A percentile compares a stretch with the other conserved stretches of the same genome.
Conservation (phyloP, 2,329 filamentous ascomycete species). For the Phaeosphaeria sp. region DNA sequence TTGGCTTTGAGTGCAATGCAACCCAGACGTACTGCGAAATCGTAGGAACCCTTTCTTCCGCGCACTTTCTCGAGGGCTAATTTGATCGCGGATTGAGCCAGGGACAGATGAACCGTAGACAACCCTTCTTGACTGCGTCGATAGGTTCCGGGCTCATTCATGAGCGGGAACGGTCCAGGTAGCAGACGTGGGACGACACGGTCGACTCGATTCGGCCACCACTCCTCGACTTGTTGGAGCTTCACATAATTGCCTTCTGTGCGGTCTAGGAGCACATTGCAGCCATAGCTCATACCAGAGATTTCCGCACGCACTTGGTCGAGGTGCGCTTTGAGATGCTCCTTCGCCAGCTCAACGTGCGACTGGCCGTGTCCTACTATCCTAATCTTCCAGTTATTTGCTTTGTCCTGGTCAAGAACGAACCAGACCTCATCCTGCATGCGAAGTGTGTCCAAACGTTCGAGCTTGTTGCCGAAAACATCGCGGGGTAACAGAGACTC, state of each 20-base stretch:
- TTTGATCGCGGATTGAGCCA: slow-evolving; percentile 24
- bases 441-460: slow-evolving; percentile 35
- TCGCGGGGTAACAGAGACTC: slow-evolving; percentile 25
- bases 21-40: slow-evolving; percentile 37
- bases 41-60: slow-evolving; percentile 32
- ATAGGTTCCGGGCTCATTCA: slow-evolving; percentile 25
- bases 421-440: slow-evolving; percentile 39
- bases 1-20: slow-evolving; percentile 28
- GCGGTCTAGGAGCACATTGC: slow-evolving; percentile 36
- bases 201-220: slow-evolving; percentile 35
- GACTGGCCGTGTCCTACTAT: slow-evolving; percentile 23
- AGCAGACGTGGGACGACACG: neutral
- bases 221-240: slow-evolving; percentile 21
- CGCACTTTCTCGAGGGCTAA: slow-evolving; percentile 28
- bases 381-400: slow-evolving; percentile 22
- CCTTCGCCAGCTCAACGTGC: slow-evolving; percentile 27
- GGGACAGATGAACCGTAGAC: slow-evolving; percentile 11
- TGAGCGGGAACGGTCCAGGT: neutral
- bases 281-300: slow-evolving; percentile 11
- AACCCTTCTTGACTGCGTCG: slow-evolving; percentile 20
- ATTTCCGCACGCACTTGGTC: slow-evolving; percentile 22
- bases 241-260: slow-evolving; percentile 29
- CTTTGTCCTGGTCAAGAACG: slow-evolving; percentile 11
- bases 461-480: slow-evolving; percentile 36
- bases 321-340: slow-evolving; percentile 28